Conservation (phyloP, 176 grass and related monocot species). For the Stipa capillata region DNA sequence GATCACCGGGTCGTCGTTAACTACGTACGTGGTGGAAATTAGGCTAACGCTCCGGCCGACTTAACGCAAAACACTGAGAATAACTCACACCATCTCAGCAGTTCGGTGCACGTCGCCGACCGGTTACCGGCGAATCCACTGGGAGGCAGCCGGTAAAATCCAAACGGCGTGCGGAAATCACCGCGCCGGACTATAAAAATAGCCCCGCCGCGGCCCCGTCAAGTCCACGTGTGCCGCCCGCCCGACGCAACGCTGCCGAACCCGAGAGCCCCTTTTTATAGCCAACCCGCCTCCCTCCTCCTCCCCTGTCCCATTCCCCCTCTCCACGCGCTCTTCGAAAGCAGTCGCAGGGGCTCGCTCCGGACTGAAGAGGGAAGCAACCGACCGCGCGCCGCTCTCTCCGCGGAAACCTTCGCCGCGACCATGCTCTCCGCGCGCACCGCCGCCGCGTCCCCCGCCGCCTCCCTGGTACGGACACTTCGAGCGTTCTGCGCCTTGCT, state of each 20-base stretch:
- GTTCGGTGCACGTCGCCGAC: too few species aligned
- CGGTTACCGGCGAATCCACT: background rate
- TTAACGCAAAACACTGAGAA: background rate
- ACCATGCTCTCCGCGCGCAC: constrained; percentile 36
- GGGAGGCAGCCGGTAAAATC: background rate
- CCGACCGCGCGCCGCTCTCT: background rate
- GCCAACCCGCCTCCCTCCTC: background rate
- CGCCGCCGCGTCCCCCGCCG: constrained; percentile 1
- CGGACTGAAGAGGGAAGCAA: background rate
- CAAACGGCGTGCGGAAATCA: background rate
- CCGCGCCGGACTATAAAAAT: background rate
- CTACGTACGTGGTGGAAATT: background rate
- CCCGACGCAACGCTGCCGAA: background rate
- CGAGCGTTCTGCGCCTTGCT: background rate
- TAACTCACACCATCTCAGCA: too few species aligned
- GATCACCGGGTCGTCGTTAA: too few species aligned
- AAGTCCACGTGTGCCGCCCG: constrained; percentile 17
- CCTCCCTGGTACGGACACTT: background rate
- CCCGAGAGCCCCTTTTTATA: constrained; percentile 7
- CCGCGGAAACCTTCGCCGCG: constrained; percentile 17
- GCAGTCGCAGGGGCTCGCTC: background rate
- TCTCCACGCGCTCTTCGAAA: background rate
- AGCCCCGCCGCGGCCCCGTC: background rate
- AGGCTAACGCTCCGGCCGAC: background rate
- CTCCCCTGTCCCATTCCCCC: background rate